A percentile compares a stretch with the other conserved stretches of the same genome.
phyloP scores from a whole-genome alignment of 1,284 basidiomycete genomes.

The Cystobasidium sp. region DNA sequence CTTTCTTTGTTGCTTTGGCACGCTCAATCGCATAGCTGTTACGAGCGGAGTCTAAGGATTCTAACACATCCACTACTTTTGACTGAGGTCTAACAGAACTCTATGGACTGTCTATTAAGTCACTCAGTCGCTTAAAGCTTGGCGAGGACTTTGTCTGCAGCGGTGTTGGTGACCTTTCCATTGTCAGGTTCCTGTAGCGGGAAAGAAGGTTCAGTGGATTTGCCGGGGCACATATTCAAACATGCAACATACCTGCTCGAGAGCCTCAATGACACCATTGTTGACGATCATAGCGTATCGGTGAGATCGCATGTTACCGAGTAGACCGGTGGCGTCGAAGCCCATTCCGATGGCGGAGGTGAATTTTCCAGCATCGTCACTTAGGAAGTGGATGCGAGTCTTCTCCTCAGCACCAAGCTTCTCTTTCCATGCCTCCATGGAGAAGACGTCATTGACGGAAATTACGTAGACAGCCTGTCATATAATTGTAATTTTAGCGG shows the following conservation, averaged over 20 bases:
- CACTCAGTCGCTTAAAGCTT: conserved; percentile 20
- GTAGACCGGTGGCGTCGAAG: conserved; percentile 54
- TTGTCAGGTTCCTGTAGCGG: conserved; percentile 51
- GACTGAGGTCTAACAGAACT: neutral
- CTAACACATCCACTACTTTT: no score
- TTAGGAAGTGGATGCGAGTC: conserved; percentile 52
- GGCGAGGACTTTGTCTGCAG: conserved; percentile 51
- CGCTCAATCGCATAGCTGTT: no score
- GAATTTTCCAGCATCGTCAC: conserved; percentile 54
- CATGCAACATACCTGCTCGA: conserved; percentile 38
- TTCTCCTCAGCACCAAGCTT: conserved; percentile 49
- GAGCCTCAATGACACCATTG: conserved; percentile 51
- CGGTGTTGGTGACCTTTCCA: conserved; percentile 52
- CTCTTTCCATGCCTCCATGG: conserved; percentile 55
- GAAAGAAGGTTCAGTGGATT: neutral
- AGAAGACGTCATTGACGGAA: conserved; percentile 55
- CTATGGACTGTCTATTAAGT: neutral
- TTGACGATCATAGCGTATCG: conserved; percentile 52
- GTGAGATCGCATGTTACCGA: conserved; percentile 52
- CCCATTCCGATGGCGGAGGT: conserved; percentile 52
- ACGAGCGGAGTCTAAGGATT: no score
- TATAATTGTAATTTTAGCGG: neutral
- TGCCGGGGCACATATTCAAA: neutral
- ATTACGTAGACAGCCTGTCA: conserved; percentile 51
- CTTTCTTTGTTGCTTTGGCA: no score